Evolutionary conservation across 305 asterid genomes (phyloP).

Genomic region (Fraxinus sp.): DNA sequence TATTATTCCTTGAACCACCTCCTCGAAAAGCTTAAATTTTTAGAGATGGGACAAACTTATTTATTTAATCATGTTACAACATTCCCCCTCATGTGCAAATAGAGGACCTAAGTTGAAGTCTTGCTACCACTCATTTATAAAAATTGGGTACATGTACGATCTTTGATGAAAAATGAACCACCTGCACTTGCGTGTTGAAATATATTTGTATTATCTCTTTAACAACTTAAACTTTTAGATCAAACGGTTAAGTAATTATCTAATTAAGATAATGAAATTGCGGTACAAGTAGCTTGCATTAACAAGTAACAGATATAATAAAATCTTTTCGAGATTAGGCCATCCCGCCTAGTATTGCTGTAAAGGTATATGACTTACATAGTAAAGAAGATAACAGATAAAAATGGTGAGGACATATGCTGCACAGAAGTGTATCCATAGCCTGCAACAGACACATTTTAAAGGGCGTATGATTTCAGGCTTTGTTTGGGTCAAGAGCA

Average conservation of each 20-base stretch:
- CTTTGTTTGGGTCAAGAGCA: not conserved
- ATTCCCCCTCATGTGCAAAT: not conserved
- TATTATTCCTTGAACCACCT: not conserved
- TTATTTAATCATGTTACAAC: not conserved
- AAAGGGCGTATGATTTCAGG: not conserved
- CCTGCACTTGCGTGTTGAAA: not conserved
- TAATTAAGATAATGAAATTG: not conserved
- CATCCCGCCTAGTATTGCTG: not conserved
- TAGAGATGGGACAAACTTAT: not conserved
- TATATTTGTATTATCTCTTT: not conserved
- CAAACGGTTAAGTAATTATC: not conserved
- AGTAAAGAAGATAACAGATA: constrained; percentile 22
- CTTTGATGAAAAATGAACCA: not conserved
- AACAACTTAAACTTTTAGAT: not conserved
- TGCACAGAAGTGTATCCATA: constrained; percentile 32
- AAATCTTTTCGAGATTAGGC: not conserved
- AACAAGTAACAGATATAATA: not conserved
- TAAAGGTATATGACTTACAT: constrained; percentile 20
- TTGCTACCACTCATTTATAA: not conserved
- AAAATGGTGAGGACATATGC: constrained; percentile 24
- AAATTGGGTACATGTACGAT: not conserved
- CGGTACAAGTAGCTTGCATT: not conserved
- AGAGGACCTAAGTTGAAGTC: not conserved
- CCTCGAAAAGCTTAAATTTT: not conserved
- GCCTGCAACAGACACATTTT: constrained; percentile 21